Evolutionary conservation across 225 moss, liverwort and hornwort genomes (phyloP).

Genomic region (Lunularia cruciata): DNA sequence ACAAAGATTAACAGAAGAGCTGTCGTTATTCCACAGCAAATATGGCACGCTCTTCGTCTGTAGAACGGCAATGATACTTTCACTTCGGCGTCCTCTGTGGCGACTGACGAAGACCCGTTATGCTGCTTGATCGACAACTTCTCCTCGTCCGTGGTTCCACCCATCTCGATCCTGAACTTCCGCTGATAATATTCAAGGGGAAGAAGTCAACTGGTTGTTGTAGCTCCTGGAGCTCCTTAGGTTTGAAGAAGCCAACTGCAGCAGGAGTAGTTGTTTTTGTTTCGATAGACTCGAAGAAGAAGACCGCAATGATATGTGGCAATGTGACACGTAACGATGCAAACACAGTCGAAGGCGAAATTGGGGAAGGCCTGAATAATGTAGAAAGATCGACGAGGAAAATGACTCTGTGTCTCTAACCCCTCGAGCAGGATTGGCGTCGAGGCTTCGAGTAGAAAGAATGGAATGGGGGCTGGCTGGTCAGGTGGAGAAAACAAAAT

Average conservation of each 20-base stretch:
- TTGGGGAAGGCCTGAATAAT: background rate
- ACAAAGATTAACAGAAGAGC: conserved; percentile 22
- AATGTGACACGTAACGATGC: too few species aligned
- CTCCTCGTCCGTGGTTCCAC: conserved; percentile 17
- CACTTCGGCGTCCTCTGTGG: conserved; percentile 39
- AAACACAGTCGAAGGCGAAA: too few species aligned
- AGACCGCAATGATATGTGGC: too few species aligned
- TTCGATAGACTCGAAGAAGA: too few species aligned
- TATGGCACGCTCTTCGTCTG: conserved; percentile 31
- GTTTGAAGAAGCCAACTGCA: too few species aligned
- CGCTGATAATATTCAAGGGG: background rate
- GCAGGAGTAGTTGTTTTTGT: too few species aligned
- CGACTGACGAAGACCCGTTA: conserved; percentile 8
- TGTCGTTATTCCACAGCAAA: conserved; percentile 39
- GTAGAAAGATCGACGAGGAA: background rate
- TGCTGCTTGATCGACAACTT: conserved; percentile 13
- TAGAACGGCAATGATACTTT: conserved; percentile 37
- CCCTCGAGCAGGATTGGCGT: background rate
- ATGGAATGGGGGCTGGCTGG: too few species aligned
- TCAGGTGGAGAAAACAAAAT: background rate
- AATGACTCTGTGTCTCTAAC: background rate
- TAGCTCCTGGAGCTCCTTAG: background rate
- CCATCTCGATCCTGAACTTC: background rate
- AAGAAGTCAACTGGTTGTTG: background rate
- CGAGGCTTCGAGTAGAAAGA: background rate